Evolutionary conservation across 2,329 filamentous ascomycete species (phyloP).

Genomic region (Dothidotthia symphoricarpi): DNA sequence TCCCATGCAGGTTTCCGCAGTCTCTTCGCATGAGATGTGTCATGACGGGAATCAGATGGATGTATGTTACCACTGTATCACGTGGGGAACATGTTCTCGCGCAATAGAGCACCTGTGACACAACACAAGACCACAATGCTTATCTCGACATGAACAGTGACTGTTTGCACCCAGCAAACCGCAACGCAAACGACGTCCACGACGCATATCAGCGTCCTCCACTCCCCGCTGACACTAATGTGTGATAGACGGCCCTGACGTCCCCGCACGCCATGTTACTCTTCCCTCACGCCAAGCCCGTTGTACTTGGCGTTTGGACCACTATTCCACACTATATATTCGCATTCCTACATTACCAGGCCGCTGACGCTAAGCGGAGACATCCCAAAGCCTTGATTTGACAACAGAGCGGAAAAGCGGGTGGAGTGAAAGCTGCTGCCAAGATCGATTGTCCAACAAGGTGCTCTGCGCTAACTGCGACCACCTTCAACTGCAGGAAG

Average conservation of each 20-base stretch:
- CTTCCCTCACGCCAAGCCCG: too few relatives aligned
- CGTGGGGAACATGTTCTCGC: not conserved
- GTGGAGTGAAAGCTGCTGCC: conserved; percentile 2
- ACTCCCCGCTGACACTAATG: too few relatives aligned
- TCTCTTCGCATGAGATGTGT: conserved; percentile 11
- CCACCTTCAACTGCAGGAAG: conserved; percentile 5
- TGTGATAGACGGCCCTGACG: too few relatives aligned
- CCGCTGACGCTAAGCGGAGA: conserved; percentile 1
- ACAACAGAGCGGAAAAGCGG: conserved; percentile 11
- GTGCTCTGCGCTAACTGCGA: conserved; percentile 28
- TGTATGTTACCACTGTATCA: not conserved
- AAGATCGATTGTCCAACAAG: conserved; percentile 27
- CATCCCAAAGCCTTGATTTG: conserved; percentile 9
- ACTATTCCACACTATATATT: too few relatives aligned
- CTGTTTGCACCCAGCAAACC: too few relatives aligned
- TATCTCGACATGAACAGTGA: too few relatives aligned
- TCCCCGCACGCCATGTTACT: too few relatives aligned
- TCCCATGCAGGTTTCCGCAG: conserved; percentile 1
- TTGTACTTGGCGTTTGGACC: not conserved
- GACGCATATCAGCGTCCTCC: too few relatives aligned
- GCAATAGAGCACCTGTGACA: too few relatives aligned
- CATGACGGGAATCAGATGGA: conserved; percentile 3
- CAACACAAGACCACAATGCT: too few relatives aligned
- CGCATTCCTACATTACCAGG: conserved; percentile 8
- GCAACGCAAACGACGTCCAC: too few relatives aligned